phyloP scores from a whole-genome alignment of 176 grass and related monocot species.

The Carex myosuroides region DNA sequence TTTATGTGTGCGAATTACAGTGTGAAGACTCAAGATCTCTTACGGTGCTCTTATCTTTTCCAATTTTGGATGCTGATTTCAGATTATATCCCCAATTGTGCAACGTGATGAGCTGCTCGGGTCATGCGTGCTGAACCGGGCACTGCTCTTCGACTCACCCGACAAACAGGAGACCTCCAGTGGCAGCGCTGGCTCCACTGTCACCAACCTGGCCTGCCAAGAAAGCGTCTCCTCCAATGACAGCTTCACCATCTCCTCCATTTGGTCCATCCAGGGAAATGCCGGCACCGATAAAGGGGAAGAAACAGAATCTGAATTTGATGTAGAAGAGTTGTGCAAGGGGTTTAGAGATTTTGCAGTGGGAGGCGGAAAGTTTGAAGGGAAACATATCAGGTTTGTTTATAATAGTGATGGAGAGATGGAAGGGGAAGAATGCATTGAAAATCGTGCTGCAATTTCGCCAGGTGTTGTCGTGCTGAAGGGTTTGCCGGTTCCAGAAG shows the following conservation, averaged over 20 bases:
- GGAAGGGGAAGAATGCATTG: constrained; percentile 35
- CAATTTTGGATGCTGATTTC: background rate
- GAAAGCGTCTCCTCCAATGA: constrained; percentile 6
- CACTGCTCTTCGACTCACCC: constrained; percentile 73
- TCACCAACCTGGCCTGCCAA: background rate
- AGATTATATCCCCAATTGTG: constrained; percentile 21
- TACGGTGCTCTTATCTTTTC: background rate
- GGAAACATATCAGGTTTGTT: constrained; percentile 69
- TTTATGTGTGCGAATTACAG: background rate
- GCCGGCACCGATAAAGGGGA: constrained; percentile 43
- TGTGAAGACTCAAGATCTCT: background rate
- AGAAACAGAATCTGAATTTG: constrained; percentile 24
- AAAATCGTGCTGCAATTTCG: constrained; percentile 10
- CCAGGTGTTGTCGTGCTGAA: constrained; percentile 27
- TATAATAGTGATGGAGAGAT: constrained; percentile 77
- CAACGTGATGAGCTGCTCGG: constrained; percentile 23
- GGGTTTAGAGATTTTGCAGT: constrained; percentile 53
- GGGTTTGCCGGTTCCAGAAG: constrained; percentile 49
- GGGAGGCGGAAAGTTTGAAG: constrained; percentile 36
- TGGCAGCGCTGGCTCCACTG: background rate
- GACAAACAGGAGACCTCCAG: constrained; percentile 35
- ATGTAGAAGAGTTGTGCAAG: constrained; percentile 53
- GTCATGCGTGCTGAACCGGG: constrained; percentile 39
- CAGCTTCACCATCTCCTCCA: constrained; percentile 26
- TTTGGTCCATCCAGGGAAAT: constrained; percentile 67